phyloP scores from a whole-genome alignment of 129 eudicot genomes.

The Oenanthe sinensis region DNA sequence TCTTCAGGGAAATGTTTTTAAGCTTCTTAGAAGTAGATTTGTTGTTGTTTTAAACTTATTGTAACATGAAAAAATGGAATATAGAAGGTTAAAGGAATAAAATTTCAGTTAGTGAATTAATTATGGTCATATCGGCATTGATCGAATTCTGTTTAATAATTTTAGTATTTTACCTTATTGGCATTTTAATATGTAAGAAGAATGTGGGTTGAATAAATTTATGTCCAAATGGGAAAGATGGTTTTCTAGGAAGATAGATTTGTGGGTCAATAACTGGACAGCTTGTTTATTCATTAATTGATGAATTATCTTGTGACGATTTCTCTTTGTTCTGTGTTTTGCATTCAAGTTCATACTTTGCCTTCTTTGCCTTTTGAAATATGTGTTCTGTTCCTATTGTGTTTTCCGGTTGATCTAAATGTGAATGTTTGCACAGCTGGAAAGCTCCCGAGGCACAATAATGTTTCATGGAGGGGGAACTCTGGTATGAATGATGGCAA shows the following conservation, averaged over 20 bases:
- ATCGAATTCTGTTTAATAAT: too few species aligned
- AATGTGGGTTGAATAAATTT: neutral
- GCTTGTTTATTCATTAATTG: neutral
- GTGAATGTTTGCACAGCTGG: conserved; percentile 49
- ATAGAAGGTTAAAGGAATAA: neutral
- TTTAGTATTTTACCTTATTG: too few species aligned
- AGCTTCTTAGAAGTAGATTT: neutral
- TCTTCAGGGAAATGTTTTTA: neutral
- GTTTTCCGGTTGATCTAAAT: neutral
- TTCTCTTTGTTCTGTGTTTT: neutral
- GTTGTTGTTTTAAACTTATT: neutral
- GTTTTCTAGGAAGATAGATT: neutral
- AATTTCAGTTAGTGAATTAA: neutral
- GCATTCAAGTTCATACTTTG: neutral
- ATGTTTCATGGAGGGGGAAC: conserved; percentile 96
- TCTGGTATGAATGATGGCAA: conserved; percentile 75
- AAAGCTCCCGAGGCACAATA: conserved; percentile 76
- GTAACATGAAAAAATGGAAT: neutral
- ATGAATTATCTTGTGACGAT: too few species aligned
- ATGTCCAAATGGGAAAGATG: neutral
- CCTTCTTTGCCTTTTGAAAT: too few species aligned
- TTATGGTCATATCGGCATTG: neutral
- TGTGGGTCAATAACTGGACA: neutral
- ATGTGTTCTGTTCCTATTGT: neutral
- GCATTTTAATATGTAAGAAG: neutral